A percentile compares a stretch with the other conserved stretches of the same genome.
Evolutionary conservation across 371 early-diverging fungal genomes (phyloP).

Genomic region (Syncephalastrum sp.): DNA sequence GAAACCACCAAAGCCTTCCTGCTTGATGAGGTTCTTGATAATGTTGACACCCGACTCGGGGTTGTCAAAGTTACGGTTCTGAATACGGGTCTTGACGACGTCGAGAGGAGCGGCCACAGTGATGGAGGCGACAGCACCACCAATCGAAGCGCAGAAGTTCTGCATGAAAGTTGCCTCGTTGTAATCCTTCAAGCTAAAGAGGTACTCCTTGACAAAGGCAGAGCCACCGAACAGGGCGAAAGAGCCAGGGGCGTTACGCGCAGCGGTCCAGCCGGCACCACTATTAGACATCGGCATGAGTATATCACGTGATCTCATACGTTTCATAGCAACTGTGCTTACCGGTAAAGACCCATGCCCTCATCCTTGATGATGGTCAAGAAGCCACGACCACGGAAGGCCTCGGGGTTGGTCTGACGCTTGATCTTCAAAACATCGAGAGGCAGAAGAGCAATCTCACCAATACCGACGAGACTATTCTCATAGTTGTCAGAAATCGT

Average conservation of each 20-base stretch:
- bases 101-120: slow-evolving; percentile 96
- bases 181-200: slow-evolving; percentile 86
- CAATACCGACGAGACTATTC: slow-evolving; percentile 90
- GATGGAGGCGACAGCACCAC: slow-evolving; percentile 94
- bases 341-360: slow-evolving; percentile 91
- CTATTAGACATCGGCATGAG: slow-evolving; percentile 26
- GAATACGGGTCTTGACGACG: slow-evolving; percentile 98
- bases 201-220: slow-evolving; percentile 91
- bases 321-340: slow-evolving; percentile 10
- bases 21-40: slow-evolving; percentile 80
- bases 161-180: slow-evolving; percentile 95
- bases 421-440: slow-evolving; percentile 97
- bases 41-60: slow-evolving; percentile 88
- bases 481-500: slow-evolving; percentile 1
- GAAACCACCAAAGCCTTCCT: slow-evolving; percentile 94
- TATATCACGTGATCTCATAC: background rate
- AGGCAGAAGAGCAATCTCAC: slow-evolving; percentile 94
- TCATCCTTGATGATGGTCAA: slow-evolving; percentile 84
- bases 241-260: slow-evolving; percentile 96
- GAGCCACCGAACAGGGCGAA: slow-evolving; percentile 97
- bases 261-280: slow-evolving; percentile 98
- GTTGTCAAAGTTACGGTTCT: slow-evolving; percentile 86
- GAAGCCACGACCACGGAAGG: slow-evolving; percentile 84
- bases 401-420: slow-evolving; percentile 92
- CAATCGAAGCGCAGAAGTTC: slow-evolving; percentile 94